phyloP scores from a whole-genome alignment of 2,329 filamentous ascomycete genomes.

The Lojkania enalia region DNA sequence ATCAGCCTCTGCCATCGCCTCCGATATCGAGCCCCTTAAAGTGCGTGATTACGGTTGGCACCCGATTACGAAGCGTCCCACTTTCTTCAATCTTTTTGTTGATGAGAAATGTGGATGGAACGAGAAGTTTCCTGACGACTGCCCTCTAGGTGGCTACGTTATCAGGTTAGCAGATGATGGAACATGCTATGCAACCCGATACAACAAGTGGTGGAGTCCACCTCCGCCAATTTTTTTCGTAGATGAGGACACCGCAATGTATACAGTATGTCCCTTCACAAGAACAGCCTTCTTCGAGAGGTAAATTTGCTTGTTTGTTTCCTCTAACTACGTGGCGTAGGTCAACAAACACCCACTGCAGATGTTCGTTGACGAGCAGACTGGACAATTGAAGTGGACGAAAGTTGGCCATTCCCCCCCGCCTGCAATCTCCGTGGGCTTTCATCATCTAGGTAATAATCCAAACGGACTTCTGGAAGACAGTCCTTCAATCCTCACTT shows the following conservation, averaged over 20 bases:
- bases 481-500: constrained; percentile 31
- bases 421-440: constrained; percentile 27
- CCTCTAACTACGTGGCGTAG: constrained; percentile 13
- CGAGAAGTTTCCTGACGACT: constrained; percentile 5
- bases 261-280: constrained; percentile 27
- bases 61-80: constrained; percentile 28
- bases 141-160: constrained; percentile 22
- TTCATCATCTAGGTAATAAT: constrained; percentile 34
- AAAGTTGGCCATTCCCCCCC: constrained; percentile 29
- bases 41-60: constrained; percentile 13
- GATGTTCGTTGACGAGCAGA: constrained; percentile 27
- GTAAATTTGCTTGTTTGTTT: constrained; percentile 1
- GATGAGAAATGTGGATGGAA: constrained; percentile 20
- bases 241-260: constrained; percentile 30
- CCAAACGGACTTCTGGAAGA: constrained; percentile 24
- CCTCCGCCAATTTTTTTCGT: constrained; percentile 34
- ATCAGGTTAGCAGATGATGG: constrained; percentile 30
- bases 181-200: constrained; percentile 33
- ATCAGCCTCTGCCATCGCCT: neutral
- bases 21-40: neutral
- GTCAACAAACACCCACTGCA: constrained; percentile 34
- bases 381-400: constrained; percentile 29
- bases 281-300: neutral
- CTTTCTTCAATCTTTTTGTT: constrained; percentile 30
- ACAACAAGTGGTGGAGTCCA: constrained; percentile 33